phyloP scores from a whole-genome alignment of 352 stramenopile species.

The Phytophthora ramorum region DNA sequence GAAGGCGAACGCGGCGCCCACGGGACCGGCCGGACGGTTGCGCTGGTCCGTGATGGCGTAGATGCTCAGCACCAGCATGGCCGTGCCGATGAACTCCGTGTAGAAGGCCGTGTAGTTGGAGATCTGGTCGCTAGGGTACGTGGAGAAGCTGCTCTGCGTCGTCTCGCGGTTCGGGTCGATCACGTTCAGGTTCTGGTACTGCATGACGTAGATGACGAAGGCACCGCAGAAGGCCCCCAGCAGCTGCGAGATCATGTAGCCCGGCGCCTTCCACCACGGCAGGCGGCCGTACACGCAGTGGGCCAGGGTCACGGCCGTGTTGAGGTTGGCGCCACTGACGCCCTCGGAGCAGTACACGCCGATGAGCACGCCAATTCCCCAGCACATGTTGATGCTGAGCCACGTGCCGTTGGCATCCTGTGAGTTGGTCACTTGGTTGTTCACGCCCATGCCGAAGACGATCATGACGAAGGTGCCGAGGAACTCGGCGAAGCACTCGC shows the following conservation, averaged over 20 bases:
- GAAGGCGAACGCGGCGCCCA: slow-evolving; percentile 40
- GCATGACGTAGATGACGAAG: slow-evolving; percentile 44
- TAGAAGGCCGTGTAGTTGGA: slow-evolving; percentile 58
- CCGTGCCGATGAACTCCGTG: slow-evolving; percentile 57
- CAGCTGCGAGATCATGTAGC: slow-evolving; percentile 50
- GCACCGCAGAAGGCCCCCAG: slow-evolving; percentile 44
- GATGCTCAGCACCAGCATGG: slow-evolving; percentile 52
- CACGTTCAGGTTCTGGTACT: slow-evolving; percentile 54
- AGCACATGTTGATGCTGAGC: too few relatives aligned
- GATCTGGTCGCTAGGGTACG: slow-evolving; percentile 48
- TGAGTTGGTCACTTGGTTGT: too few relatives aligned
- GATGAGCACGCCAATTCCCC: too few relatives aligned
- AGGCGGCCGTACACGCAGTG: slow-evolving; percentile 46
- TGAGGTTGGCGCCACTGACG: slow-evolving; percentile 56
- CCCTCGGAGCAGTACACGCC: slow-evolving; percentile 47
- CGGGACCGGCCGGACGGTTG: slow-evolving; percentile 47
- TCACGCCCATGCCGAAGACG: too few relatives aligned
- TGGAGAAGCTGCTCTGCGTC: slow-evolving; percentile 45
- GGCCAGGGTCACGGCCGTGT: slow-evolving; percentile 54
- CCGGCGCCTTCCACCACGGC: slow-evolving; percentile 43
- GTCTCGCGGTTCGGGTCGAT: slow-evolving; percentile 51
- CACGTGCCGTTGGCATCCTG: too few relatives aligned
- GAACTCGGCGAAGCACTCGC: slow-evolving; percentile 50
- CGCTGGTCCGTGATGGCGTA: slow-evolving; percentile 54
- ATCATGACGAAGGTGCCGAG: slow-evolving; percentile 57